A percentile compares a stretch with the other conserved stretches of the same genome.
These are phyloP conservation scores for Hypoxylon trugodes DNA, from an alignment of 495 filamentous ascomycete genomes.

Conservation along the genomic window DNA sequence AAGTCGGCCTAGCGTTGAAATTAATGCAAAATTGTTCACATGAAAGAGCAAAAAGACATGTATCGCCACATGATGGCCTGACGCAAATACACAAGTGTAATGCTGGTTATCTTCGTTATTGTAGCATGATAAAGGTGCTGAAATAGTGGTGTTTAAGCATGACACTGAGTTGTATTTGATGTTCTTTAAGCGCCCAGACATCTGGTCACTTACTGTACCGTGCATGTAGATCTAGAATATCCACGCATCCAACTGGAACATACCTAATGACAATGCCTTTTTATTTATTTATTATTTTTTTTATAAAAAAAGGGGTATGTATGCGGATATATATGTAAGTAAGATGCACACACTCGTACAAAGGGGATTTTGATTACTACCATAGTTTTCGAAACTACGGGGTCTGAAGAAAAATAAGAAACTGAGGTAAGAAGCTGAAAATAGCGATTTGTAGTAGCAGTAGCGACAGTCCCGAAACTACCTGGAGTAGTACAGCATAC, in stretches of 20 bases:
- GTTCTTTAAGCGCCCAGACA: constrained; percentile 29
- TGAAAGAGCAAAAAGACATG: constrained; percentile 7
- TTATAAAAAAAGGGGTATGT: too few relatives aligned
- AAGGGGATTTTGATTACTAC: not conserved
- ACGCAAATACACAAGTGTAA: not conserved
- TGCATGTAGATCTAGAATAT: constrained; percentile 19
- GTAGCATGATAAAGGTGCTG: constrained; percentile 3
- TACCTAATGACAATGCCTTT: too few relatives aligned
- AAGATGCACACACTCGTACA: constrained; percentile 21
- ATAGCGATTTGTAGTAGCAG: constrained; percentile 4
- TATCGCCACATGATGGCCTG: constrained; percentile 17
- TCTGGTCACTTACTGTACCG: constrained; percentile 7
- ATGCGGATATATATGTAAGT: too few relatives aligned
- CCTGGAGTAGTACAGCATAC: not conserved
- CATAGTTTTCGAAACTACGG: not conserved
- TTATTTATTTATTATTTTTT: too few relatives aligned
- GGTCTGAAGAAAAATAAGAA: not conserved
- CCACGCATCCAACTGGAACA: constrained; percentile 25
- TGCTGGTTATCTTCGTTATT: not conserved
- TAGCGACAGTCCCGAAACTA: not conserved
- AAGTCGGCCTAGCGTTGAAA: not conserved
- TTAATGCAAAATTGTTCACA: not conserved
- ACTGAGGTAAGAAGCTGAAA: not conserved
- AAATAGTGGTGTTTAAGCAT: too few relatives aligned
- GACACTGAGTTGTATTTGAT: too few relatives aligned